Percentiles rank a stretch among this genome's conserved stretches.
Evolutionary conservation across 2,329 filamentous ascomycete genomes (phyloP).

Genomic region (Colletotrichum incanum): DNA sequence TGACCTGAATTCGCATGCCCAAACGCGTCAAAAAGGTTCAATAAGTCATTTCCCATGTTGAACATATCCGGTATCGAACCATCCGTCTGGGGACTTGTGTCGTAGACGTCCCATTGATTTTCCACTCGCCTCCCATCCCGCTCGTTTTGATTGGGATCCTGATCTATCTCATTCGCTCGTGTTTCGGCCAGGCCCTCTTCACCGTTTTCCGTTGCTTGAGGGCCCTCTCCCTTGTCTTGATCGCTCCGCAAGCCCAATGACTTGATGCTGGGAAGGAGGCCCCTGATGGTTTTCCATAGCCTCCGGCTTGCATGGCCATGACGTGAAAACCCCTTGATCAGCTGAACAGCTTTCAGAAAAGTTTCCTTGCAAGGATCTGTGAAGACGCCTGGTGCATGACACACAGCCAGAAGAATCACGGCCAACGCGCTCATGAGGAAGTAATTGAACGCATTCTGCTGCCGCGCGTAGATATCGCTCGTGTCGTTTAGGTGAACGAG

Average conservation of each 20-base stretch:
- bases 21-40: conserved; percentile 55
- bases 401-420: conserved; percentile 60
- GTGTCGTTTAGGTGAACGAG: conserved; percentile 55
- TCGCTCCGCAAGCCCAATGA: conserved; percentile 47
- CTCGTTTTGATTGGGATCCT: neutral
- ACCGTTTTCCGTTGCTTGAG: conserved; percentile 17
- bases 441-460: conserved; percentile 59
- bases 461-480: conserved; percentile 56
- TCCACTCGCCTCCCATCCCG: conserved; percentile 18
- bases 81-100: conserved; percentile 6
- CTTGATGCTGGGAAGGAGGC: conserved; percentile 52
- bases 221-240: conserved; percentile 28
- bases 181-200: conserved; percentile 37
- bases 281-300: conserved; percentile 55
- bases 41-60: conserved; percentile 54
- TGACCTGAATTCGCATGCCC: conserved; percentile 41
- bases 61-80: conserved; percentile 51
- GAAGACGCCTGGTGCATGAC: conserved; percentile 61
- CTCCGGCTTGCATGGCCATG: conserved; percentile 52
- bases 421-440: conserved; percentile 58
- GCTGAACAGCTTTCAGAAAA: conserved; percentile 52
- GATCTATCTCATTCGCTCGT: neutral
- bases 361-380: conserved; percentile 53
- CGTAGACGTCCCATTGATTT: conserved; percentile 19
- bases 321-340: conserved; percentile 52